Base-by-base conservation (phyloP, 352 stramenopile species). In the Phytophthora pluvialis region DNA sequence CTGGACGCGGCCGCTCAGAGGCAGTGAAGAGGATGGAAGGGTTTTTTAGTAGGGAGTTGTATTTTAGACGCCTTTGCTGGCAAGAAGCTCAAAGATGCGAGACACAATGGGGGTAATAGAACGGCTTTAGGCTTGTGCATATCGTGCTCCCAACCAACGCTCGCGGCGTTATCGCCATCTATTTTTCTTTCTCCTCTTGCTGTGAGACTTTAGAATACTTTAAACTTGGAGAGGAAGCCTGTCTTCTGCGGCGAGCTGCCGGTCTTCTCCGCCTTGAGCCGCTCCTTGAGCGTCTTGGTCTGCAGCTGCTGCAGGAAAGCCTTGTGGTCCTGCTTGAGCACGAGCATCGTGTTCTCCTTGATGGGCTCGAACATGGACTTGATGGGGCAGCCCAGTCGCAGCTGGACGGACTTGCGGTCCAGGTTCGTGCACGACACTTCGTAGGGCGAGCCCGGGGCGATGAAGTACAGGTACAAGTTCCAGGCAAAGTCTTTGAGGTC, bases 251-350 rank as follows among this genome's bases (percentile, higher is more conserved):
- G 69, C 35, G 70, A 57, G 7, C 53, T 60, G 45, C 64, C 68
- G 26, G 51, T 36, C 61, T 86, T 88, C 59, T 91, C 82, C 50
- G 77, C 69, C 69, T 89, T 91, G 29, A 91, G 70, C 16, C 75
- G 78, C 45, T 95, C 84, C 64, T 90, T 91, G 55, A 93, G 72
- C 43, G 71, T 82, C 72, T 95, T 95, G 47, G 69, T 39, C 60
- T 90, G 79, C 39, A 92, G 72, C 50, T 89, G 78, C 54, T 77
- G 60, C 51, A 85, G 83, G 52, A 95, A 94, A 3, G 77, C 73
- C 70, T 93, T 93, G 72, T 91, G 81, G 68, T 94, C 86, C 62
- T 93, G 86, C 66, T 90, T 91, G 47, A 94, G 73, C 61, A 92
- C 86, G 28, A 91, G 77, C 71, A 94, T 85, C 18, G 86, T 93